Percentiles rank a stretch among this genome's conserved stretches.
Conservation (phyloP, 176 grass and related monocot species). For the Cenchrus purpureus region DNA sequence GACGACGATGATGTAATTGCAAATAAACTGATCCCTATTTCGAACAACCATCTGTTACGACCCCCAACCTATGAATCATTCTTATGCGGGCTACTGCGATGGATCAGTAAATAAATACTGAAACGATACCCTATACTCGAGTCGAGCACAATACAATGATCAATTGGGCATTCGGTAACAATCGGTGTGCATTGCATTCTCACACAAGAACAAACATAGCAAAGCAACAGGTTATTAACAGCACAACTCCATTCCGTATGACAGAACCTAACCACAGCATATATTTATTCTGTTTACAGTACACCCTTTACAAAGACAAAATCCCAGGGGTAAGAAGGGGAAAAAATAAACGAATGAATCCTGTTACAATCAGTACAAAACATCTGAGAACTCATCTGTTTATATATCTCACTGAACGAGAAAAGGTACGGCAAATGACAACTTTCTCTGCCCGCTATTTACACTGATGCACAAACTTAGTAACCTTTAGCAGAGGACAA, state of each 20-base stretch:
- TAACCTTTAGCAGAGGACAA: constrained; percentile 52
- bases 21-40: background rate
- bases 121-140: background rate
- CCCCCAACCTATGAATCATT: background rate
- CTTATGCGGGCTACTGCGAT: background rate
- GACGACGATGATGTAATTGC: background rate
- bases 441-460: constrained; percentile 67
- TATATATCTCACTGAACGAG: constrained; percentile 22
- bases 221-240: background rate
- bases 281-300: constrained; percentile 38
- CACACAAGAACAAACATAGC: background rate
- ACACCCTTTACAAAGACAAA: constrained; percentile 50
- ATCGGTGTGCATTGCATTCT: background rate
- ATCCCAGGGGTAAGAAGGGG: background rate
- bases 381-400: constrained; percentile 44
- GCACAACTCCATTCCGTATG: background rate
- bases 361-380: constrained; percentile 57
- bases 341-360: constrained; percentile 62
- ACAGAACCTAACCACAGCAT: constrained; percentile 20
- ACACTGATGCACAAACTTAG: constrained; percentile 61
- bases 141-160: background rate
- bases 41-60: background rate
- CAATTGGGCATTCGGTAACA: too few species aligned
- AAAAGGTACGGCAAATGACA: constrained; percentile 46
- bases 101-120: background rate